Evolutionary conservation across 768 basidiomycete species (phyloP), one percentile per base, ranked within the genome.

Genomic region (Mycena metata): DNA sequence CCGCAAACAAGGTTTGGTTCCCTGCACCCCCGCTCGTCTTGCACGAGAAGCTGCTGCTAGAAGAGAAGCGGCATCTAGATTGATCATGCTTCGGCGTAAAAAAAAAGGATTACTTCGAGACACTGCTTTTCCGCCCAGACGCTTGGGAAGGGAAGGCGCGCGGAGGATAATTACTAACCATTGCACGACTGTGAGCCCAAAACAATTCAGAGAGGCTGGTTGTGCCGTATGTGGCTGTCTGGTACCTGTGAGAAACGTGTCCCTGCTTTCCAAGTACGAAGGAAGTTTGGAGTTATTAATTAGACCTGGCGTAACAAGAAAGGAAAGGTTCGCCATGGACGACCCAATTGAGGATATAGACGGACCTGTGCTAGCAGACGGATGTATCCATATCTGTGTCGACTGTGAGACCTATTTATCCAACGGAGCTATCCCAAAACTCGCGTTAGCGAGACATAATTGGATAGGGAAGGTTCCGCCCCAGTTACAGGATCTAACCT

Each of bases 111-210:
- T 12, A 24, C 24, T 49, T 5, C 23, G 11, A 13, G 12, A 55
- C 36, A 55, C 52, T 39, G 36, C n/a, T 8, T 56, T 56, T 23
- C 55, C 55, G 5, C 55, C 55, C 5, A 16, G 7, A 9, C 55
- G 23, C 1, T 17, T 56, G 15, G 0, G 5, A 0, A 13, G 0
- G 12, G 8, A 2, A 2, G 21, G 19, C 5, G 23, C 39, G 0
- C 39, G 41, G 2, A 5, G 39, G 10, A 56, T 42, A 3, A 23
- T 56, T 0, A 15, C 55, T 3, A 56, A 56, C 1, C 39, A 56
- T 13, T 56, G 23, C 16, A 3, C 6, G 26, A 41, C 0, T 5
- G 36, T 56, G 12, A 41, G 39, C 21, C 55, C 55, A 2, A 42
- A 41, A 10, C 2, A 21, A 5, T 56, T 56, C 16, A 12, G 12